Percentiles rank a stretch among this genome's conserved stretches.
Evolutionary conservation across 1,284 basidiomycete species (phyloP).

Genomic region (Cutaneotrichosporon curvatum): DNA sequence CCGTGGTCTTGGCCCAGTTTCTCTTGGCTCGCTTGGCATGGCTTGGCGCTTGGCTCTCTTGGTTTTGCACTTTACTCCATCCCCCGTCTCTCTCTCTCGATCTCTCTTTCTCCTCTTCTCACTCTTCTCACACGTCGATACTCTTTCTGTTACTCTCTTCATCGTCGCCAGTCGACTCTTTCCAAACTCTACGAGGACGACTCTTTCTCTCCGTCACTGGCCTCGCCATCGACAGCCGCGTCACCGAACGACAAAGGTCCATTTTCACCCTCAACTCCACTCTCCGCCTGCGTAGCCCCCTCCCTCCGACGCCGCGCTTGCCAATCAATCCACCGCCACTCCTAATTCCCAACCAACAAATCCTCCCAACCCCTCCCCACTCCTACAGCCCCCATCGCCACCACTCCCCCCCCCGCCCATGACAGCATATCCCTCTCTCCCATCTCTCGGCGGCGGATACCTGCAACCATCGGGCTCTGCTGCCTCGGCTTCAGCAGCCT

Average conservation of each 20-base stretch:
- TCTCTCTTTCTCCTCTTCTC: neutral
- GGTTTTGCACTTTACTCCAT: neutral
- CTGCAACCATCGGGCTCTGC: conserved; percentile 15
- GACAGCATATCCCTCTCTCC: conserved; percentile 21
- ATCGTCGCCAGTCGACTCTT: too few relatives aligned
- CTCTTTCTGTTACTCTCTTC: too few relatives aligned
- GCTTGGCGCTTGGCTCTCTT: too few relatives aligned
- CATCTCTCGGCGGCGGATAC: conserved; percentile 9
- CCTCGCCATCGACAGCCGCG: neutral
- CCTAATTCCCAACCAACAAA: too few relatives aligned
- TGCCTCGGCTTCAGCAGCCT: conserved; percentile 17
- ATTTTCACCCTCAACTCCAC: too few relatives aligned
- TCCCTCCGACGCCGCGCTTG: too few relatives aligned
- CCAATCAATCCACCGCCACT: too few relatives aligned
- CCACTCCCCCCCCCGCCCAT: conserved; percentile 4
- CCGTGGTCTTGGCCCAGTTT: neutral
- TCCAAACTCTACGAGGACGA: too few relatives aligned
- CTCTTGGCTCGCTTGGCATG: too few relatives aligned
- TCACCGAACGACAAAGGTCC: too few relatives aligned
- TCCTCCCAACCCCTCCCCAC: neutral
- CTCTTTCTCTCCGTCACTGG: neutral
- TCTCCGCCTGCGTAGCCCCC: too few relatives aligned
- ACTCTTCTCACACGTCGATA: neutral
- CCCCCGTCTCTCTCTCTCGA: neutral
- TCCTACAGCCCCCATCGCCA: neutral